Evolutionary conservation across 192 early-diverging fungal genomes (phyloP).

Genomic region (Thamnidium elegans): DNA sequence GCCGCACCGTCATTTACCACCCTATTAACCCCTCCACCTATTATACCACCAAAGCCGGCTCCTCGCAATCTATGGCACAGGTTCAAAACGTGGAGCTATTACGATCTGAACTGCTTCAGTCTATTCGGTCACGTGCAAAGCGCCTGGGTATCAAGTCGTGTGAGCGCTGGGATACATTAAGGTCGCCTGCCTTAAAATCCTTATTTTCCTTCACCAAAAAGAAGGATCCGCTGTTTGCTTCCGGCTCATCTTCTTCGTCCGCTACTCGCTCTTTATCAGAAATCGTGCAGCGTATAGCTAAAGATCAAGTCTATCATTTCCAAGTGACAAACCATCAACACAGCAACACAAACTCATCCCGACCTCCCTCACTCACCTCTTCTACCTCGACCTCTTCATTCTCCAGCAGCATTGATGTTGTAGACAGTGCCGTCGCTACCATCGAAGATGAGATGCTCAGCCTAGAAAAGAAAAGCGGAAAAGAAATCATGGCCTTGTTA

Average conservation of each 20-base stretch:
- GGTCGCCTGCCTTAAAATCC: slow-evolving; percentile 7
- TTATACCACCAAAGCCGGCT: slow-evolving; percentile 22
- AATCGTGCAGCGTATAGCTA: slow-evolving; percentile 9
- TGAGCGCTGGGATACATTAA: slow-evolving; percentile 22
- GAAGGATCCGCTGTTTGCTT: neutral
- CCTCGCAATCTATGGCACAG: slow-evolving; percentile 7
- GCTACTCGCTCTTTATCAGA: neutral
- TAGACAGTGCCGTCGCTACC: slow-evolving; percentile 6
- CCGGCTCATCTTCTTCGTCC: neutral
- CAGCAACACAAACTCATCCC: neutral
- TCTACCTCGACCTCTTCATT: slow-evolving; percentile 15
- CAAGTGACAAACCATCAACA: neutral
- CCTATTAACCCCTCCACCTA: slow-evolving; percentile 33
- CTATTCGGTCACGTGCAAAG: slow-evolving; percentile 18
- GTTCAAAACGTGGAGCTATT: slow-evolving; percentile 13
- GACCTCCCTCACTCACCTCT: slow-evolving; percentile 13
- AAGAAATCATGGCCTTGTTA: slow-evolving; percentile 29
- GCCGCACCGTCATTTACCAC: slow-evolving; percentile 27
- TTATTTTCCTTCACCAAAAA: slow-evolving; percentile 2
- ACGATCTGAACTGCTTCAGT: slow-evolving; percentile 17
- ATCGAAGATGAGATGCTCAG: neutral
- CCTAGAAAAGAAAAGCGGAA: slow-evolving; percentile 11
- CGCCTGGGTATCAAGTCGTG: slow-evolving; percentile 18
- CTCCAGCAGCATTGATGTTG: slow-evolving; percentile 6
- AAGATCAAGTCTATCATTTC: slow-evolving; percentile 15